Conservation (phyloP, 139 green algal species). For the Coelastrella sp. region DNA sequence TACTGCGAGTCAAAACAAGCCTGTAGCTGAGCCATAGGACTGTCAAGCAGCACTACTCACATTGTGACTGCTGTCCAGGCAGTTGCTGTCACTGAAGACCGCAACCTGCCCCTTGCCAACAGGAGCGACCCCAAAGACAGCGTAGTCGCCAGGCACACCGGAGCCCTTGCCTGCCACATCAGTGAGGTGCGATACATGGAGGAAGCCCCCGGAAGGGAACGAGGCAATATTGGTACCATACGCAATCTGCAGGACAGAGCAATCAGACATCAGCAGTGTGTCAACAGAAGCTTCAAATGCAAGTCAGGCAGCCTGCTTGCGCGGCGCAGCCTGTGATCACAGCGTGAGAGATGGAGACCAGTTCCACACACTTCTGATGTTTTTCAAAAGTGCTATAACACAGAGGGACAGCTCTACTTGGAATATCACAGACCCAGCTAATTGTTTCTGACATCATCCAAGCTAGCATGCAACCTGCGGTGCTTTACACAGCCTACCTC, state of each 20-base stretch:
- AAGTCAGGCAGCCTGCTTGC: too few species aligned
- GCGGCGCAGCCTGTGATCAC: too few species aligned
- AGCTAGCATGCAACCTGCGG: too few species aligned
- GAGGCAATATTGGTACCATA: slow-evolving; percentile 72
- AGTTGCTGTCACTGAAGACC: slow-evolving; percentile 93
- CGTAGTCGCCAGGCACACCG: slow-evolving; percentile 38
- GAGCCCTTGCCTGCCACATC: slow-evolving; percentile 51
- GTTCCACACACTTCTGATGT: too few species aligned
- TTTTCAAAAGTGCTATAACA: too few species aligned
- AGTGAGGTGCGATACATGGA: slow-evolving; percentile 57
- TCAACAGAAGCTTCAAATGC: background rate
- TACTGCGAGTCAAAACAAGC: too few species aligned
- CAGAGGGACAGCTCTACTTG: too few species aligned
- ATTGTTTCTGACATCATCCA: too few species aligned
- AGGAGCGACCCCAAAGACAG: slow-evolving; percentile 63
- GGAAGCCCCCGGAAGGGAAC: slow-evolving; percentile 72
- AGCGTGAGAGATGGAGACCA: too few species aligned
- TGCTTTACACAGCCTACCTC: background rate
- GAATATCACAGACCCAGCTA: too few species aligned
- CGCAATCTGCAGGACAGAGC: slow-evolving; percentile 31
- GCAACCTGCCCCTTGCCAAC: slow-evolving; percentile 74
- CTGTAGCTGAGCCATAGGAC: too few species aligned
- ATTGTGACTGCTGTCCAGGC: slow-evolving; percentile 91
- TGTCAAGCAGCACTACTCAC: slow-evolving; percentile 19
- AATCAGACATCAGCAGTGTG: background rate